Percentiles rank a stretch among this genome's conserved stretches.
These are phyloP conservation scores for Penicillium aurantiogriseum DNA, from an alignment of 2,329 filamentous ascomycete species.

Conservation along the genomic window DNA sequence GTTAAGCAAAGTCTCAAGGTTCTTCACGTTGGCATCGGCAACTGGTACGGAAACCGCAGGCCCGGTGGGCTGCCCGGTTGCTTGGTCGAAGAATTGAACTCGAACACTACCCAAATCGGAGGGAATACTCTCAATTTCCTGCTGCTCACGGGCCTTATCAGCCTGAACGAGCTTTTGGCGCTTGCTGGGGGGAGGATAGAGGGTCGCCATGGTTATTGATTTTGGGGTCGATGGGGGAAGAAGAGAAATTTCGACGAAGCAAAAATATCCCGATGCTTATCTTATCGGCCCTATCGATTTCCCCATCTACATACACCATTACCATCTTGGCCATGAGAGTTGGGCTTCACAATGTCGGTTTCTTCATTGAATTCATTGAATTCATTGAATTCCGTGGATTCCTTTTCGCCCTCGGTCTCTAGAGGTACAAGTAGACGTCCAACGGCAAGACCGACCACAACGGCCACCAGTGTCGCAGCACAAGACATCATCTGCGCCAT, in stretches of 20 bases:
- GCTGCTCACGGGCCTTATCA: constrained; percentile 70
- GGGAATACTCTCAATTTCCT: constrained; percentile 67
- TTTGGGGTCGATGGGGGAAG: constrained; percentile 16
- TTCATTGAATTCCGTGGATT: constrained; percentile 12
- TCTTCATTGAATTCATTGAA: constrained; percentile 9
- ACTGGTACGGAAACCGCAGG: constrained; percentile 74
- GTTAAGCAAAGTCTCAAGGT: constrained; percentile 83
- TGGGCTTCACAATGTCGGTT: constrained; percentile 13
- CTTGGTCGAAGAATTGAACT: constrained; percentile 85
- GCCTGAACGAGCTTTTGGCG: constrained; percentile 74
- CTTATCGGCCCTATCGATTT: constrained; percentile 21
- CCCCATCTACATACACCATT: constrained; percentile 6
- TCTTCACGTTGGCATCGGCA: constrained; percentile 81
- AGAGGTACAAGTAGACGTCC: constrained; percentile 47
- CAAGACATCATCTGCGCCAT: constrained; percentile 85
- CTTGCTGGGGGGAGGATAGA: constrained; percentile 82
- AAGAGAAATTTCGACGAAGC: constrained; percentile 16
- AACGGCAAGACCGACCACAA: constrained; percentile 54
- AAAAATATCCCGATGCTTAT: constrained; percentile 17
- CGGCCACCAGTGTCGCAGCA: constrained; percentile 54
- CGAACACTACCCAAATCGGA: constrained; percentile 73
- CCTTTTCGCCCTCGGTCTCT: constrained; percentile 24
- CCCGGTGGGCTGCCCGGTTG: constrained; percentile 64
- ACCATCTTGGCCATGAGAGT: background rate
- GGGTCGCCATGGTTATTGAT: constrained; percentile 65